phyloP scores from a whole-genome alignment of 169 alveolate species.

The Plasmodium fragile region DNA sequence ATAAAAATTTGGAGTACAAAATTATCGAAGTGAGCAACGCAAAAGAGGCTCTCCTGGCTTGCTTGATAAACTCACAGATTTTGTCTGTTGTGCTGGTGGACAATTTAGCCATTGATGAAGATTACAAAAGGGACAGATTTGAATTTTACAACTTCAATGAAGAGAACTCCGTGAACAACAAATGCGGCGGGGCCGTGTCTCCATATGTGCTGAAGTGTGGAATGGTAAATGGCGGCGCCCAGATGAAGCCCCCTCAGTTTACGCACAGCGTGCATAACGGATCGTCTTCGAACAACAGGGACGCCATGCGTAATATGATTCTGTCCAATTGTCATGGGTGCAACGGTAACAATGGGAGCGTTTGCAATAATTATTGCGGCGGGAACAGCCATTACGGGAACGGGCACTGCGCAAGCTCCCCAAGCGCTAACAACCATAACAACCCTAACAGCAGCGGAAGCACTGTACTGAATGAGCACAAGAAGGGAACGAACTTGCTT shows the following conservation, averaged over 20 bases:
- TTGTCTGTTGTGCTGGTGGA: conserved; percentile 81
- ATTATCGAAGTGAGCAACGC: conserved; percentile 81
- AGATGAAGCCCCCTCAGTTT: conserved; percentile 5
- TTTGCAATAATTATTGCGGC: neutral
- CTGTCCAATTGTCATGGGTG: neutral
- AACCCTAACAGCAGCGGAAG: neutral
- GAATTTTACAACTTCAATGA: neutral
- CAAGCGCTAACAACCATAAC: neutral
- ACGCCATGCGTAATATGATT: neutral
- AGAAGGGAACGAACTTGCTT: neutral
- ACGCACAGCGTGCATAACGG: neutral
- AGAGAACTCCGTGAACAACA: neutral
- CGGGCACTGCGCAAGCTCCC: neutral
- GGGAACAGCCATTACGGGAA: neutral
- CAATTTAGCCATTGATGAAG: conserved; percentile 76
- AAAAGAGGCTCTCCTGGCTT: conserved; percentile 78
- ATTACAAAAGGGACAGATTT: neutral
- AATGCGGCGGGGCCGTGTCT: neutral
- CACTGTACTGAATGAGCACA: neutral
- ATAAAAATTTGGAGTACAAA: conserved; percentile 73
- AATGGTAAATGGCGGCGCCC: neutral
- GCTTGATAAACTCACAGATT: conserved; percentile 79
- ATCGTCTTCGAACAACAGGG: conserved; percentile 3
- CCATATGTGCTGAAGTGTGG: neutral
- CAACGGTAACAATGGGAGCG: neutral